A percentile compares a stretch with the other conserved stretches of the same genome.
These are phyloP conservation scores for Xylariaceae sp. DNA, from an alignment of 2,329 filamentous ascomycete genomes.

Conservation along the genomic window DNA sequence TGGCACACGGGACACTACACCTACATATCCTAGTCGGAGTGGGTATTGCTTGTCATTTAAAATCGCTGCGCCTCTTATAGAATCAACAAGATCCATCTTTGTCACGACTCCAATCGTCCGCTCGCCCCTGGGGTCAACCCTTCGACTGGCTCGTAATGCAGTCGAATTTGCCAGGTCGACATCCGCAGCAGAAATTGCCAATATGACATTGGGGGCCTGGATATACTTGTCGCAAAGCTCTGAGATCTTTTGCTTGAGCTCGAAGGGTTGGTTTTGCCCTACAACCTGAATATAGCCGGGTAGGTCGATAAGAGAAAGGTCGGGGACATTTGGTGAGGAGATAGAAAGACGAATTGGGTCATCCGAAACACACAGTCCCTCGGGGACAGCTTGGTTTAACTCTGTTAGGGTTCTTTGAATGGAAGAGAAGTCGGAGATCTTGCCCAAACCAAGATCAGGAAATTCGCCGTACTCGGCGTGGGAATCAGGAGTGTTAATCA, in stretches of 20 bases:
- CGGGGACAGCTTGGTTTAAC: slow-evolving; percentile 90
- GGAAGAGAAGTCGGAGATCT: slow-evolving; percentile 88
- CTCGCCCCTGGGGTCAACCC: slow-evolving; percentile 93
- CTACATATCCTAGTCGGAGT: slow-evolving; percentile 92
- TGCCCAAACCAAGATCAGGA: slow-evolving; percentile 85
- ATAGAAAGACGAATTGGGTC: slow-evolving; percentile 96
- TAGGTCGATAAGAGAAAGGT: slow-evolving; percentile 93
- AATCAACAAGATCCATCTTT: slow-evolving; percentile 97
- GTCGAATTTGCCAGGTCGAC: slow-evolving; percentile 97
- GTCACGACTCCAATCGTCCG: slow-evolving; percentile 98
- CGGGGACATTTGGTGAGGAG: slow-evolving; percentile 93
- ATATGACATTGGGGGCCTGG: slow-evolving; percentile 91
- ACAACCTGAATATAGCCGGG: slow-evolving; percentile 98
- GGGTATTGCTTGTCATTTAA: slow-evolving; percentile 92
- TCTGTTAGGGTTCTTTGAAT: slow-evolving; percentile 95
- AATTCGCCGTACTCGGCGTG: slow-evolving; percentile 95
- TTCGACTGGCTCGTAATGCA: slow-evolving; percentile 83
- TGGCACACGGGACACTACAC: slow-evolving; percentile 87
- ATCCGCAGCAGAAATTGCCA: slow-evolving; percentile 96
- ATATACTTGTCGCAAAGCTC: slow-evolving; percentile 99
- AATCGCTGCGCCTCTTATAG: slow-evolving; percentile 77
- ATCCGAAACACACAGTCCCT: slow-evolving; percentile 90
- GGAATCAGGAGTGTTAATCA: slow-evolving; percentile 91
- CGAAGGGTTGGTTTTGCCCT: slow-evolving; percentile 85
- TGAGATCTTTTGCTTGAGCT: slow-evolving; percentile 94